Percentiles rank a stretch among this genome's conserved stretches.
Evolutionary conservation across 345 rosid genomes (phyloP).

Genomic region (Salix suchowensis): DNA sequence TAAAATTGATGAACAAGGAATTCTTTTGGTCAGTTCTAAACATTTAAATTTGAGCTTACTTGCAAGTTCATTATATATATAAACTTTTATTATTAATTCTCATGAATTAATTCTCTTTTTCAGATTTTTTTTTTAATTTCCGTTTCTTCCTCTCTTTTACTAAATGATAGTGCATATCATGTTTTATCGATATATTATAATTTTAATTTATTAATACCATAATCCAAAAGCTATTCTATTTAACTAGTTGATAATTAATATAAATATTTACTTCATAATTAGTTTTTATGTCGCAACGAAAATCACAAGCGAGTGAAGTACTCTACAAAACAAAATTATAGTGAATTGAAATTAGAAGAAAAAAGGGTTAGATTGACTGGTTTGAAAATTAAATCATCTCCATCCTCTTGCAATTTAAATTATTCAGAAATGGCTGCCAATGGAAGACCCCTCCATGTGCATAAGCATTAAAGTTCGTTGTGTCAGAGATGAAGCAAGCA

Average conservation of each 20-base stretch:
- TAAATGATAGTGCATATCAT: too few species aligned
- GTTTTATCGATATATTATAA: too few species aligned
- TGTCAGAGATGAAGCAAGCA: neutral
- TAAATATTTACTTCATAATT: neutral
- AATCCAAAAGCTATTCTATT: neutral
- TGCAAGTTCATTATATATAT: too few species aligned
- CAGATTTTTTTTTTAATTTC: too few species aligned
- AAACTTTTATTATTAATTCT: too few species aligned
- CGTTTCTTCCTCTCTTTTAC: too few species aligned
- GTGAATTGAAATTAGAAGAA: neutral
- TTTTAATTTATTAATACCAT: too few species aligned
- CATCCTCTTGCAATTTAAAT: slow-evolving; percentile 35
- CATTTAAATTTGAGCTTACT: too few species aligned
- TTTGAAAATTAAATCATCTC: slow-evolving; percentile 15
- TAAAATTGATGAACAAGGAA: too few species aligned
- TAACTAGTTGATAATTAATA: neutral
- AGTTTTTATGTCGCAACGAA: slow-evolving; percentile 6
- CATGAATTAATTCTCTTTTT: too few species aligned
- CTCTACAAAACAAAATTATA: slow-evolving; percentile 3
- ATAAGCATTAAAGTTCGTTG: slow-evolving; percentile 42
- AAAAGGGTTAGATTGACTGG: slow-evolving; percentile 17
- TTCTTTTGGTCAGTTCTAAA: too few species aligned
- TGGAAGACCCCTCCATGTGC: slow-evolving; percentile 64
- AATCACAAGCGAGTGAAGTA: slow-evolving; percentile 10
- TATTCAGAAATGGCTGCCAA: slow-evolving; percentile 30